Conservation (phyloP, 2,329 filamentous ascomycete species). For the Lecanicillium sp. region DNA sequence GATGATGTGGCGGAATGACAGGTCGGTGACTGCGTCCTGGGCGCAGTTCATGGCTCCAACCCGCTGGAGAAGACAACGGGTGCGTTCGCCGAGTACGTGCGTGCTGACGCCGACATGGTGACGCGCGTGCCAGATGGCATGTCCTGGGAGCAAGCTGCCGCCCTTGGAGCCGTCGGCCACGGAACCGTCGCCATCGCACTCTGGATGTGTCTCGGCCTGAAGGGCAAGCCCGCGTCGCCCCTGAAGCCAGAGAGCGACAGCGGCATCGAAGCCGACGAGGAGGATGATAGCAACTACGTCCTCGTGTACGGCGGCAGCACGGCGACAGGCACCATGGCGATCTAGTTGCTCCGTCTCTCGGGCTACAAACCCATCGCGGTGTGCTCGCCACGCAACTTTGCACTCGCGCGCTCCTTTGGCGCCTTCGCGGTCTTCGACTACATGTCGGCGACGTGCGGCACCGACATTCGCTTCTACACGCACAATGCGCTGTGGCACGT, state of each 20-base stretch:
- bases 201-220: constrained; percentile 19
- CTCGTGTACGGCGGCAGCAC: constrained; percentile 37
- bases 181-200: constrained; percentile 21
- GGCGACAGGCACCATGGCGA: constrained; percentile 30
- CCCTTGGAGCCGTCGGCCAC: constrained; percentile 14
- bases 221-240: constrained; percentile 11
- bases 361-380: constrained; percentile 12
- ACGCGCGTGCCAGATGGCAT: constrained; percentile 18
- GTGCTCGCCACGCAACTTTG: constrained; percentile 19
- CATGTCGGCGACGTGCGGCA: constrained; percentile 11
- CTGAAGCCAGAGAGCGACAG: no score
- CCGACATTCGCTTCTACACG: constrained; percentile 14
- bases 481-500: constrained; percentile 9
- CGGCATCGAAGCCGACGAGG: no score
- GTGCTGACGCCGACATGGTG: no score
- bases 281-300: constrained; percentile 16
- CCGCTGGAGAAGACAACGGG: no score
- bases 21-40: no score
- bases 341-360: constrained; percentile 21
- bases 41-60: no score
- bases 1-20: no score
- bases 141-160: constrained; percentile 15
- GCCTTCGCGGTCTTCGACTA: constrained; percentile 14
- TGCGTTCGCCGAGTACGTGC: no score
- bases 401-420: no score